A percentile compares a stretch with the other conserved stretches of the same genome.
These are phyloP conservation scores for Eimeria necatrix DNA, from an alignment of 169 alveolate species.

Conservation along the genomic window DNA sequence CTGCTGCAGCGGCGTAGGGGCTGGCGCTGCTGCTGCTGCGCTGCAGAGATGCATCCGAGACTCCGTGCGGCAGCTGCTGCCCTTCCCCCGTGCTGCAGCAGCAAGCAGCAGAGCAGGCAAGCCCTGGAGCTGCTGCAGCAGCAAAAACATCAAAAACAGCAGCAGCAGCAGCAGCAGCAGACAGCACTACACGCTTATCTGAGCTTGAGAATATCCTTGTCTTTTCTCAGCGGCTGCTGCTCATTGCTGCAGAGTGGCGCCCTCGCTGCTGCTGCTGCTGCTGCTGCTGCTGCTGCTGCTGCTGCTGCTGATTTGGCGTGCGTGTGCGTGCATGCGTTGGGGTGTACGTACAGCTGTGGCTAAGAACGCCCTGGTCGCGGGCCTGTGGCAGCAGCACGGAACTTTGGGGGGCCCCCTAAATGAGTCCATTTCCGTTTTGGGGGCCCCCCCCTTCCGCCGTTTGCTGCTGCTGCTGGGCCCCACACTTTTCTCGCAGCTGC, in stretches of 20 bases:
- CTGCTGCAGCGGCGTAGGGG: not conserved
- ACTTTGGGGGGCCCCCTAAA: constrained; percentile 19
- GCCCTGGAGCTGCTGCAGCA: not conserved
- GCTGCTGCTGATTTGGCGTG: not conserved
- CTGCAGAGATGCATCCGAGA: constrained; percentile 20
- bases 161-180: too few species aligned
- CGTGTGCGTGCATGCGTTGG: not conserved
- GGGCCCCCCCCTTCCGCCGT: constrained; percentile 51
- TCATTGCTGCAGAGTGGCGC: not conserved
- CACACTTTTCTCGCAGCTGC: not conserved
- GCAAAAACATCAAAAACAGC: too few species aligned
- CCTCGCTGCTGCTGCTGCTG: constrained; percentile 24
- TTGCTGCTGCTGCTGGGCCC: constrained; percentile 18
- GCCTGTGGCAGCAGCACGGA: not conserved
- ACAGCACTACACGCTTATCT: too few species aligned
- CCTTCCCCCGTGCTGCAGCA: constrained; percentile 26
- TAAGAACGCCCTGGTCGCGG: constrained; percentile 31
- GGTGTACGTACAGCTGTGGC: constrained; percentile 48
- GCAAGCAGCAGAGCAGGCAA: not conserved
- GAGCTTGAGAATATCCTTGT: too few species aligned
- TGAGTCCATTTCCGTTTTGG: not conserved
- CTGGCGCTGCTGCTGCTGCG: constrained; percentile 20
- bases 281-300: constrained; percentile 48
- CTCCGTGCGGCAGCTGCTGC: constrained; percentile 59
- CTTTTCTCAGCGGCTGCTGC: not conserved